Base-by-base conservation (phyloP, 106 monocot genomes). In the Acorus calamus region DNA sequence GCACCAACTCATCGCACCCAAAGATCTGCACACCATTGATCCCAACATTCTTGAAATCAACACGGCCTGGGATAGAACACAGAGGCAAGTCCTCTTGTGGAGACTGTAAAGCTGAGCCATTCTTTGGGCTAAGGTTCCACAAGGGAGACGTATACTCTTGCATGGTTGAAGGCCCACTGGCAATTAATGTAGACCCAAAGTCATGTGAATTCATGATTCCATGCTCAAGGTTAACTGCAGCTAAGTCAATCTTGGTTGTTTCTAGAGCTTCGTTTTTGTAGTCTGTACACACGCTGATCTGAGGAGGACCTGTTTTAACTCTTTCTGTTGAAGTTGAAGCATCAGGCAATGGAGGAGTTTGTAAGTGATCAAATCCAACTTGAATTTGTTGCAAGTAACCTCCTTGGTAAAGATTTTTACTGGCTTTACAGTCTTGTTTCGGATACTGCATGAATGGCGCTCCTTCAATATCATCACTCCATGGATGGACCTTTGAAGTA, bases 41-140 rank as follows among this genome's bases (percentile, higher is more conserved):
- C 6, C 69, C 83, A 44, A 79, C 47, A 62, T 86, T 79, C 43
- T 86, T 83, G 7, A 93, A 77, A 70, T 61, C 86, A 55, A 70
- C 77, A 63, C 80, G 55, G 13, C 71, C 69, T 14, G 80, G 78
- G 57, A 81, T 65, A 64, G 81, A 75, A 74, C 52, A 77, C 6
- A 80, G 9, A 8, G 56, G 42, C 47, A 80, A 55, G 52, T 85
- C 80, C n/a, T 94, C 86, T 8, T 75, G 71, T 11, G 83, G 60
- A 50, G 80, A 60, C 71, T 70, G 65, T 53, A 75, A 44, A 59
- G 73, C 79, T 4, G 66, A 51, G 11, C 57, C 80, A 59, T 58
- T 67, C 63, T 67, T 78, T 49, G 72, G 14, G 70, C 60, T 75
- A 5, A 50, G 42, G 63, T 75, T 85, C 66, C 28, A 56, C 65